These are phyloP conservation scores for Tricharina praecox DNA, from an alignment of 495 filamentous ascomycete species.

Conservation along the genomic window DNA sequence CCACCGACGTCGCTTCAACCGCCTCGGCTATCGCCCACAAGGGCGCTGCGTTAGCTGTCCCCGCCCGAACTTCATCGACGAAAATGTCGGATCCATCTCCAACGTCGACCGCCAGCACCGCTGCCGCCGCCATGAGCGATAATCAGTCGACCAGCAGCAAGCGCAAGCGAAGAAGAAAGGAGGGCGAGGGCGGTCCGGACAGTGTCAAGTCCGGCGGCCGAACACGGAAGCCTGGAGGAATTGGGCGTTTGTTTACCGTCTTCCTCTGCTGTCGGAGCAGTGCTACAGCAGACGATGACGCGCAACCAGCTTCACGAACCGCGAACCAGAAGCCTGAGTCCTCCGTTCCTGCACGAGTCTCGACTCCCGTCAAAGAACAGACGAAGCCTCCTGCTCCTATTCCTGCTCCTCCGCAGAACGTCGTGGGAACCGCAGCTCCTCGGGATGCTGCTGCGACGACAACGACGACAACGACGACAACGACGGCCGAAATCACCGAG, in stretches of 20 bases:
- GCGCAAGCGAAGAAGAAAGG: constrained; percentile 22
- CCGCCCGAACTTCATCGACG: constrained; percentile 23
- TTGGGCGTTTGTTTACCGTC: constrained; percentile 25
- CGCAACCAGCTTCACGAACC: constrained; percentile 14
- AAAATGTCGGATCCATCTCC: constrained; percentile 21
- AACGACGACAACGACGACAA: too few relatives aligned
- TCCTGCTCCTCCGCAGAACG: too few relatives aligned
- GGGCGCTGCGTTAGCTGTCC: constrained; percentile 19
- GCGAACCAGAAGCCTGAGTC: constrained; percentile 13
- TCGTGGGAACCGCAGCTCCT: too few relatives aligned
- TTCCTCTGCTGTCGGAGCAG: constrained; percentile 26
- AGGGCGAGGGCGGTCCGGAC: constrained; percentile 13
- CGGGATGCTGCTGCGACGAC: too few relatives aligned
- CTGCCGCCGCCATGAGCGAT: constrained; percentile 18
- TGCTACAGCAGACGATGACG: constrained; percentile 17
- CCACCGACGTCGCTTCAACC: constrained; percentile 15
- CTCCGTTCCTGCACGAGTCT: constrained; percentile 17
- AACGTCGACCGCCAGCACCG: constrained; percentile 24
- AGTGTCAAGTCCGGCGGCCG: constrained; percentile 21
- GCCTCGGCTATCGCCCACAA: constrained; percentile 9
- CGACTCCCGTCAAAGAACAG: constrained; percentile 18
- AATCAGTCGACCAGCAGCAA: constrained; percentile 17
- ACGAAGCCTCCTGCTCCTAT: too few relatives aligned
- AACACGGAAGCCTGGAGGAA: constrained; percentile 20
- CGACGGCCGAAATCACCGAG: constrained; percentile 11